Conservation (phyloP, 371 early-diverging fungal genomes). For the Mortierella polycephala region DNA sequence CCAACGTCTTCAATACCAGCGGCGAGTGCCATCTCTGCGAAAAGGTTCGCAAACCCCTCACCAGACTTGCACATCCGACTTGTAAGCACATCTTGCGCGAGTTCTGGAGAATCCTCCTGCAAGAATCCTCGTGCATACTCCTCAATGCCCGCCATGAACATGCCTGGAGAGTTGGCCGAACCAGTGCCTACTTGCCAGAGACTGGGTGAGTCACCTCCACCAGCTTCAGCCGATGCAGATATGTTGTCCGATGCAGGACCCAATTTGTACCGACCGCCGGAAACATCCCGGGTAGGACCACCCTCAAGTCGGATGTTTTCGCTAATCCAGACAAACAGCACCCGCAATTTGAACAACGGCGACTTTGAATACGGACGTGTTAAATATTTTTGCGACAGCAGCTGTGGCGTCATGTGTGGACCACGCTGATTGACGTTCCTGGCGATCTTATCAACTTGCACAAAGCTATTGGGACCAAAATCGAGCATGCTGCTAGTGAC, state of each 20-base stretch:
- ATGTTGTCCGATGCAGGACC: constrained; percentile 34
- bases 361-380: constrained; percentile 63
- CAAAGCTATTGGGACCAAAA: constrained; percentile 50
- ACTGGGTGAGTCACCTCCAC: constrained; percentile 12
- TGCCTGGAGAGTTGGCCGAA: constrained; percentile 2
- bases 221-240: constrained; percentile 3
- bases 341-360: constrained; percentile 58
- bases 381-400: constrained; percentile 65
- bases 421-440: constrained; percentile 67
- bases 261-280: constrained; percentile 49
- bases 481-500: constrained; percentile 13
- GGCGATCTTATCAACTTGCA: constrained; percentile 65
- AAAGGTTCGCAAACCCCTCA: constrained; percentile 67
- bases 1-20: constrained; percentile 64
- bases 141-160: constrained; percentile 36
- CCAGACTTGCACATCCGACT: constrained; percentile 57
- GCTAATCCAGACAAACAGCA: constrained; percentile 66
- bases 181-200: constrained; percentile 6
- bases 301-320: constrained; percentile 63
- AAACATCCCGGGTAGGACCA: constrained; percentile 44
- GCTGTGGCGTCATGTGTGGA: constrained; percentile 60
- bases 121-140: constrained; percentile 36
- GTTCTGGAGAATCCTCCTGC: constrained; percentile 48
- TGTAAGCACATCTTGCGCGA: constrained; percentile 59
- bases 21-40: constrained; percentile 66